Evolutionary conservation across 495 filamentous ascomycete species (phyloP).

Genomic region (Pyrenula aspistea): DNA sequence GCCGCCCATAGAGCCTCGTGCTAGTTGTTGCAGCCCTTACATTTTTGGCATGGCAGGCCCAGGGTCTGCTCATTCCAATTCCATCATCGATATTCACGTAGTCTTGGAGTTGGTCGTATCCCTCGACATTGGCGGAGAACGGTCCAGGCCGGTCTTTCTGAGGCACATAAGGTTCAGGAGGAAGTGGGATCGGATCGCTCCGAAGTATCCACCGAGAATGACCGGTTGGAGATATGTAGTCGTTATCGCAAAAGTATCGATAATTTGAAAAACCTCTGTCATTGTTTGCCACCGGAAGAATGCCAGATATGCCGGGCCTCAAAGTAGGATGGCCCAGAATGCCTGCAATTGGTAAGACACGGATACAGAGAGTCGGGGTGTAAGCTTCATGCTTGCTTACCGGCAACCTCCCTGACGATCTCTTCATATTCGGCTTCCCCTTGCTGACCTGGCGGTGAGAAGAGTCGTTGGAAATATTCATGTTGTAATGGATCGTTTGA

Average conservation of each 20-base stretch:
- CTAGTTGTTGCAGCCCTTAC: neutral
- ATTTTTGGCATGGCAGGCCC: neutral
- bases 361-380: neutral
- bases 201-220: neutral
- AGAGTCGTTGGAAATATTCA: neutral
- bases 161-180: neutral
- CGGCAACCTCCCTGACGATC: neutral
- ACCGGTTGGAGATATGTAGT: neutral
- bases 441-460: neutral
- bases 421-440: neutral
- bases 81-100: neutral
- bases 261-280: neutral
- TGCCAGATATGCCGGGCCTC: neutral
- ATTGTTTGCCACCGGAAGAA: neutral
- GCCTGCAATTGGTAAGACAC: neutral
- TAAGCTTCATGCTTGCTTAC: neutral
- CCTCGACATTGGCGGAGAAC: neutral
- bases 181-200: neutral
- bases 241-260: neutral
- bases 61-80: neutral
- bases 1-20: neutral
- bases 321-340: neutral
- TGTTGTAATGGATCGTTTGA: neutral
- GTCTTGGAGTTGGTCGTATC: neutral
- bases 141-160: neutral